A percentile compares a stretch with the other conserved stretches of the same genome.
Evolutionary conservation across 2,329 filamentous ascomycete species (phyloP).

Genomic region (Xylariomycetidae sp.): DNA sequence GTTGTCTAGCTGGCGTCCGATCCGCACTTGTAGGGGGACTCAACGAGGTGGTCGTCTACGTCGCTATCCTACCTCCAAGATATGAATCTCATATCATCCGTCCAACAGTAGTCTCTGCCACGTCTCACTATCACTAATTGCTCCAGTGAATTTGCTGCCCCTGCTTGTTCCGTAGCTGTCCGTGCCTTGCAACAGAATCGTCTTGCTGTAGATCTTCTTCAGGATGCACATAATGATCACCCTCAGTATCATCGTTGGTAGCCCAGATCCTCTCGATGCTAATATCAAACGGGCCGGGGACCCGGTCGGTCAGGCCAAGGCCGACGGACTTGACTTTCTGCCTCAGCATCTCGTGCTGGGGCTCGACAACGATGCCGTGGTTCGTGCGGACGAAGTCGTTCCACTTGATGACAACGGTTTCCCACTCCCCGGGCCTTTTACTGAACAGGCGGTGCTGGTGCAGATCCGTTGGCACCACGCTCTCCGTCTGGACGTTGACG

Average conservation of each 20-base stretch:
- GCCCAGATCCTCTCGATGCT: conserved; percentile 86
- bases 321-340: conserved; percentile 84
- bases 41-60: too few relatives aligned
- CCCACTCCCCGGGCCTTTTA: conserved; percentile 79
- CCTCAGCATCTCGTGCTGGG: conserved; percentile 82
- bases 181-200: conserved; percentile 27
- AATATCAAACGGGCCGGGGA: conserved; percentile 84
- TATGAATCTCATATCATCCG: too few relatives aligned
- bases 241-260: conserved; percentile 60
- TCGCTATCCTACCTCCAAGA: too few relatives aligned
- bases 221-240: conserved; percentile 24
- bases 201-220: too few relatives aligned
- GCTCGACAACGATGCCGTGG: conserved; percentile 85
- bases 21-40: too few relatives aligned
- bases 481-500: conserved; percentile 92
- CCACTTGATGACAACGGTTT: conserved; percentile 89
- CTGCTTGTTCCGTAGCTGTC: conserved; percentile 36
- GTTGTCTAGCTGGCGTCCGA: too few relatives aligned
- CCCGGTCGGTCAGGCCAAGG: conserved; percentile 81
- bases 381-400: conserved; percentile 94
- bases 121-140: conserved; percentile 20
- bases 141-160: conserved; percentile 39
- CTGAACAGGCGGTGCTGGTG: conserved; percentile 89
- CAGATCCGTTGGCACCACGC: conserved; percentile 87
- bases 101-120: too few relatives aligned